Evolutionary conservation across 2,329 filamentous ascomycete genomes (phyloP).

Genomic region (Phoma sp.): DNA sequence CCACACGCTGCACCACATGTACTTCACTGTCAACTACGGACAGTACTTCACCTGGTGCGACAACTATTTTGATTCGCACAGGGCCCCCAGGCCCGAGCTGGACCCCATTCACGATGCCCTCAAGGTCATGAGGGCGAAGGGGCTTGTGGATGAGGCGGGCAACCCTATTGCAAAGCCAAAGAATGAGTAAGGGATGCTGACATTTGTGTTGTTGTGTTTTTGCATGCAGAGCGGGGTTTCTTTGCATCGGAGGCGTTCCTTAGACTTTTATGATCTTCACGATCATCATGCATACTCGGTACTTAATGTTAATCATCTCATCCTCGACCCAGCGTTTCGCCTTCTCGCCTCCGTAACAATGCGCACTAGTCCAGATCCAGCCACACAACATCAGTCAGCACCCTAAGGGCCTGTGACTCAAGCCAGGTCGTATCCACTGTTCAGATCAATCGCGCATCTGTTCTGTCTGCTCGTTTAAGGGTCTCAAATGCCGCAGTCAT

Average conservation of each 20-base stretch:
- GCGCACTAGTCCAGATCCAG: neutral
- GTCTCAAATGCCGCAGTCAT: neutral
- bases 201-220: neutral
- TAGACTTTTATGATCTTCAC: conserved; percentile 9
- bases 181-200: conserved; percentile 11
- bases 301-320: conserved; percentile 13
- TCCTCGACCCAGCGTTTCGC: no score
- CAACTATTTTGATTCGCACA: conserved; percentile 55
- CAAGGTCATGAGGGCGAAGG: conserved; percentile 55
- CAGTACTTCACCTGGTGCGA: conserved; percentile 61
- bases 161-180: conserved; percentile 44
- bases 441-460: neutral
- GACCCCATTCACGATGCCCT: conserved; percentile 57
- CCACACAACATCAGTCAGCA: neutral
- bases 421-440: neutral
- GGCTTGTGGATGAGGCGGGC: conserved; percentile 55
- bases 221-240: conserved; percentile 5
- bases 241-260: conserved; percentile 11
- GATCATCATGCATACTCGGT: conserved; percentile 10
- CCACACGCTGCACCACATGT: conserved; percentile 60
- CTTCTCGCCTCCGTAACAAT: no score
- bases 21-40: conserved; percentile 60
- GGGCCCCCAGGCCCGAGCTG: conserved; percentile 53
- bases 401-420: neutral
- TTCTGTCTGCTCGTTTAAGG: neutral